A percentile compares a stretch with the other conserved stretches of the same genome.
Evolutionary conservation across 345 rosid genomes (phyloP).

Genomic region (Mangifera indica): DNA sequence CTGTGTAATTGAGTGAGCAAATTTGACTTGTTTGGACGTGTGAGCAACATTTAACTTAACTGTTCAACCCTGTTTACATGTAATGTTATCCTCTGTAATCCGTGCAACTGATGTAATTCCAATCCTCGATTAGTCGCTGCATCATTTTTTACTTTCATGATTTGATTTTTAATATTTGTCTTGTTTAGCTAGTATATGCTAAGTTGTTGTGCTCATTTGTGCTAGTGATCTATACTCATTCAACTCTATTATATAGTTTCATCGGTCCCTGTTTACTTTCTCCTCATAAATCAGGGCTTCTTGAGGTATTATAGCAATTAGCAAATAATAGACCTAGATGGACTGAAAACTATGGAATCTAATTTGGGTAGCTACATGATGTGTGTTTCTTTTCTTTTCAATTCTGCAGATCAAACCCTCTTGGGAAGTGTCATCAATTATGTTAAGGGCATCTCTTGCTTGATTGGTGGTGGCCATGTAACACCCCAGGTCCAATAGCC

Average conservation of each 20-base stretch:
- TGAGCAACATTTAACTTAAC: background rate
- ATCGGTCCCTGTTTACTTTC: too few relatives aligned
- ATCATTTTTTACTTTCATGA: background rate
- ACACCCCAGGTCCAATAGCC: too few relatives aligned
- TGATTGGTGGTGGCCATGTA: too few relatives aligned
- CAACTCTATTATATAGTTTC: background rate
- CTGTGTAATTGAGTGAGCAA: background rate
- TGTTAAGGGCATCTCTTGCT: background rate
- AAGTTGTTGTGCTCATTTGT: background rate
- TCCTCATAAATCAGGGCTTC: too few relatives aligned
- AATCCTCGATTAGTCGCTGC: background rate
- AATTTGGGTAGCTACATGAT: background rate
- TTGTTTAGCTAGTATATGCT: background rate
- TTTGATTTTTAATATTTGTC: background rate
- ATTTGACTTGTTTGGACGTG: background rate
- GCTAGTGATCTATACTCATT: background rate
- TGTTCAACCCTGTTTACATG: background rate
- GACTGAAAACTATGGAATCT: background rate
- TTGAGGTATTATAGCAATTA: background rate
- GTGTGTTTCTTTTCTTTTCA: background rate
- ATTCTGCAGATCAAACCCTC: background rate
- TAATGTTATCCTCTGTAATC: background rate
- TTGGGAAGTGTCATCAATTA: background rate
- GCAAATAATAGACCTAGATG: background rate
- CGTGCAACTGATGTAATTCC: background rate